Evolutionary conservation across 1,284 basidiomycete species (phyloP).

Genomic region (Afroboletus lepidellus): DNA sequence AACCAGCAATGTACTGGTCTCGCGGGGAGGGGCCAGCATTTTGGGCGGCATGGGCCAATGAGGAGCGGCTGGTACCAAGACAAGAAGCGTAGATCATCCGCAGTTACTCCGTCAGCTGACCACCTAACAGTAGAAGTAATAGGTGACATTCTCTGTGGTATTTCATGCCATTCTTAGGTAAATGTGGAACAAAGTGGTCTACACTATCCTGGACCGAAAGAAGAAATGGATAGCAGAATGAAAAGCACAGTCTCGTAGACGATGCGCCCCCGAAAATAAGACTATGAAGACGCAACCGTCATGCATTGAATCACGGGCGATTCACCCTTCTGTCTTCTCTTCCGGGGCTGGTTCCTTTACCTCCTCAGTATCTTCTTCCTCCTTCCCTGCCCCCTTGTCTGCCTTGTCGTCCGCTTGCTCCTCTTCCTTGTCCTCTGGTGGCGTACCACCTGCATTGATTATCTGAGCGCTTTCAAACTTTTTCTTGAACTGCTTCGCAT

Average conservation of each 20-base stretch:
- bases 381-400: constrained; percentile 20
- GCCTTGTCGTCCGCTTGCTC: constrained; percentile 33
- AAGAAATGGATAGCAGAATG: constrained; percentile 8
- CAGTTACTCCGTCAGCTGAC: background rate
- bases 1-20: constrained; percentile 58
- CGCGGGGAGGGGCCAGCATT: constrained; percentile 55
- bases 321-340: constrained; percentile 30
- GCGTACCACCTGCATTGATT: constrained; percentile 51
- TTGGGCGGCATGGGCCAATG: constrained; percentile 52
- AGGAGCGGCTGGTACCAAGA: constrained; percentile 37
- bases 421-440: constrained; percentile 29
- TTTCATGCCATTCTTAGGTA: constrained; percentile 29
- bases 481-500: constrained; percentile 84
- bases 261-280: constrained; percentile 9
- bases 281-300: constrained; percentile 3
- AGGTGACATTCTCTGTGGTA: constrained; percentile 24
- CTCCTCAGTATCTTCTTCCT: constrained; percentile 22
- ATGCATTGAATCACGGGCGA: background rate
- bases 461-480: constrained; percentile 85
- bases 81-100: constrained; percentile 15
- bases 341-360: constrained; percentile 25
- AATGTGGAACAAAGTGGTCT: constrained; percentile 29
- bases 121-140: background rate
- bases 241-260: constrained; percentile 8
- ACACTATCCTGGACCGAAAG: constrained; percentile 27